phyloP scores from a whole-genome alignment of 768 basidiomycete genomes.

The Heimioporus sp. region DNA sequence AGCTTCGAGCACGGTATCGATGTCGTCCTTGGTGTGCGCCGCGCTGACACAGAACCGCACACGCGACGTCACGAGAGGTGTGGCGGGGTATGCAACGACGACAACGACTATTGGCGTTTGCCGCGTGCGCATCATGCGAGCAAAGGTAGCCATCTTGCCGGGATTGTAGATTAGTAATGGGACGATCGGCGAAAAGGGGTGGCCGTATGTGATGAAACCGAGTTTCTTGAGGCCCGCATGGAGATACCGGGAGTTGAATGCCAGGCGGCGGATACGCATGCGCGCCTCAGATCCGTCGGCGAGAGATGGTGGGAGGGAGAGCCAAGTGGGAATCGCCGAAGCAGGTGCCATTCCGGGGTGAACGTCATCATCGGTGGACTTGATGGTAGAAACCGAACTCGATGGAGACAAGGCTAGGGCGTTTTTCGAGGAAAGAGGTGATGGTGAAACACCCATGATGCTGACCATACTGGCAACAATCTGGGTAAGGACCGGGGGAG shows the following conservation, averaged over 20 bases:
- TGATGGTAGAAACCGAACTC: conserved; percentile 25
- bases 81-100: conserved; percentile 89
- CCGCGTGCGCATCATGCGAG: conserved; percentile 78
- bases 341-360: conserved; percentile 73
- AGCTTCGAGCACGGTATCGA: conserved; percentile 81
- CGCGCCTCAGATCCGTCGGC: conserved; percentile 83
- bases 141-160: conserved; percentile 92
- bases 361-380: conserved; percentile 39
- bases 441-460: conserved; percentile 82
- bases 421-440: conserved; percentile 30
- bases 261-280: conserved; percentile 79
- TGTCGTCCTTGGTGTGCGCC: conserved; percentile 95
- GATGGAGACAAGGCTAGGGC: conserved; percentile 29
- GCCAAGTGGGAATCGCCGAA: conserved; percentile 70
- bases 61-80: conserved; percentile 81
- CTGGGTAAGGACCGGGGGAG: conserved; percentile 89
- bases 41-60: conserved; percentile 95
- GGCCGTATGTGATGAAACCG: conserved; percentile 96
- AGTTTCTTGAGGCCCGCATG: conserved; percentile 82
- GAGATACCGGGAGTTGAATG: conserved; percentile 95
- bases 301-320: conserved; percentile 68
- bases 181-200: conserved; percentile 88
- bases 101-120: conserved; percentile 83
- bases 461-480: conserved; percentile 90
- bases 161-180: conserved; percentile 91